A percentile compares a stretch with the other conserved stretches of the same genome.
Conservation (phyloP, 768 basidiomycete species). For the Erythrobasidium yunnanense region DNA sequence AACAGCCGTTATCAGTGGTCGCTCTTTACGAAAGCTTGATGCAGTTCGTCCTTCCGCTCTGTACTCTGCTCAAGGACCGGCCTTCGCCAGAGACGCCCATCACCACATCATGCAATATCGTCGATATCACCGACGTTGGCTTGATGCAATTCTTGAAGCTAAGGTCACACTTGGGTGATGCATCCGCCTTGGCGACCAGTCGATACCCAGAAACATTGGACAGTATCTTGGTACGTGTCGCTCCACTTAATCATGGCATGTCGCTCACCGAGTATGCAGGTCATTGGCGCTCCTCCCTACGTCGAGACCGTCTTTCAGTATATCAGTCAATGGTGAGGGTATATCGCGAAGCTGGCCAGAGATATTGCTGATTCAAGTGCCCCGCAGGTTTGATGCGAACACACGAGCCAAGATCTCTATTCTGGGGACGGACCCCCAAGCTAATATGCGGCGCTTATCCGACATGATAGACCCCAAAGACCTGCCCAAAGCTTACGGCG, state of each 20-base stretch:
- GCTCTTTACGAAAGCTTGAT: conserved; percentile 14
- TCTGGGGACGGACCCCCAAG: conserved; percentile 39
- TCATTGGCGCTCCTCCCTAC: conserved; percentile 62
- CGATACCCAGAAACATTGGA: conserved; percentile 72
- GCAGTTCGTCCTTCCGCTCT: background rate
- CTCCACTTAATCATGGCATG: background rate
- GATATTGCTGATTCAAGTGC: conserved; percentile 52
- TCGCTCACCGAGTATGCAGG: background rate
- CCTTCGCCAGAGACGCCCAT: conserved; percentile 14
- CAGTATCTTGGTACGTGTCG: conserved; percentile 45
- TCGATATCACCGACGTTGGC: conserved; percentile 59
- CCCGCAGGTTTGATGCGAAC: conserved; percentile 51
- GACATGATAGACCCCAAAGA: conserved; percentile 48
- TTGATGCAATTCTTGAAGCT: conserved; percentile 59
- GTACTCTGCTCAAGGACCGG: conserved; percentile 5
- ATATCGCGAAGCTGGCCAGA: background rate
- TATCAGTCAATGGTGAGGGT: conserved; percentile 18
- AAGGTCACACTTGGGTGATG: conserved; percentile 62
- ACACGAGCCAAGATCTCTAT: conserved; percentile 69
- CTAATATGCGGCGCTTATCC: conserved; percentile 43
- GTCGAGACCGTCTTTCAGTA: conserved; percentile 52
- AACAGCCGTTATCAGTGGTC: background rate
- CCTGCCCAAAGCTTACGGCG: conserved; percentile 64
- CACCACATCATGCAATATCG: conserved; percentile 46
- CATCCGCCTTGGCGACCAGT: conserved; percentile 60